A percentile compares a stretch with the other conserved stretches of the same genome.
Conservation (phyloP, 129 eudicot genomes). For the Chrysanthemum lavandulifolium region DNA sequence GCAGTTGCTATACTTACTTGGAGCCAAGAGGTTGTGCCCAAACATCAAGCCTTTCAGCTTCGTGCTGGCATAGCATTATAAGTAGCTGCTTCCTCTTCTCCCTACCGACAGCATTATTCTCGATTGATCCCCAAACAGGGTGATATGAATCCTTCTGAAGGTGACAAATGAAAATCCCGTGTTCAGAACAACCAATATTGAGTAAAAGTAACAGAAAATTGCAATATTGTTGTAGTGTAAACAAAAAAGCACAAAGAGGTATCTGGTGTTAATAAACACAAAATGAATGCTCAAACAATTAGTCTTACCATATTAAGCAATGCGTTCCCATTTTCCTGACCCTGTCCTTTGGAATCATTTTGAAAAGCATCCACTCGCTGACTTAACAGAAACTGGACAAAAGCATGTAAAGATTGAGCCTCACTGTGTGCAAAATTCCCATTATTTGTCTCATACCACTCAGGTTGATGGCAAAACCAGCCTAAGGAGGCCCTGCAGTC, state of each 20-base stretch:
- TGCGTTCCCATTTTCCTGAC: slow-evolving; percentile 66
- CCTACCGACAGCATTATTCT: slow-evolving; percentile 62
- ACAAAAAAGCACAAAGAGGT: background rate
- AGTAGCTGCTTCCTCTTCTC: slow-evolving; percentile 91
- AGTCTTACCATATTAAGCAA: slow-evolving; percentile 58
- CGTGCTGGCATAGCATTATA: slow-evolving; percentile 92
- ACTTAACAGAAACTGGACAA: slow-evolving; percentile 74
- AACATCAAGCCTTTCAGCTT: slow-evolving; percentile 96
- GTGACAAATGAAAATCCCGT: slow-evolving; percentile 19
- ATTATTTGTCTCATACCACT: slow-evolving; percentile 78
- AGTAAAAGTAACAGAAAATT: slow-evolving; percentile 9
- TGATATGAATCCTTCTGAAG: slow-evolving; percentile 76
- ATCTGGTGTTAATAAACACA: slow-evolving; percentile 3
- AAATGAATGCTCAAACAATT: background rate
- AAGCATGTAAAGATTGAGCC: slow-evolving; percentile 79
- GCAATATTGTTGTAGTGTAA: slow-evolving; percentile 7
- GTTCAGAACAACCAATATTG: slow-evolving; percentile 19
- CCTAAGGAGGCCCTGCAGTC: slow-evolving; percentile 82
- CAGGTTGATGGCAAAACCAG: slow-evolving; percentile 94
- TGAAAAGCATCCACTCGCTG: slow-evolving; percentile 57
- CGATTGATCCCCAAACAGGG: slow-evolving; percentile 96
- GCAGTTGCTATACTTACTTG: slow-evolving; percentile 47
- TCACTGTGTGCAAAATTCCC: slow-evolving; percentile 78
- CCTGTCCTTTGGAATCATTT: slow-evolving; percentile 61
- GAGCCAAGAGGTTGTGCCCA: slow-evolving; percentile 93